Conservation (phyloP, 805 yeast genomes). For the Wickerhamiella cacticola region DNA sequence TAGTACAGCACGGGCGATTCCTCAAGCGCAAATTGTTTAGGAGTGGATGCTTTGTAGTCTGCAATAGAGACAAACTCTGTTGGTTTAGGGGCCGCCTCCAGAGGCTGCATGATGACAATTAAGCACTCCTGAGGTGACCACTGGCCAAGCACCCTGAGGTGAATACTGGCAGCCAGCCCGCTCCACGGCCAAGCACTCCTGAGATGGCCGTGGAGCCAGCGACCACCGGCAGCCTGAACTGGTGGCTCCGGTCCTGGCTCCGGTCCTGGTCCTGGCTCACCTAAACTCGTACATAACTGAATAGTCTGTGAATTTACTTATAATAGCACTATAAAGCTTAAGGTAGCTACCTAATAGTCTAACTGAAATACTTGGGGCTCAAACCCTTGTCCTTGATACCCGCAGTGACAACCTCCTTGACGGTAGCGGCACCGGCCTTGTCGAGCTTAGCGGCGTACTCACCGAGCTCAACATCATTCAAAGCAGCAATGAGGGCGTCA, state of each 20-base stretch:
- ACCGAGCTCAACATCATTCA: slow-evolving; percentile 68
- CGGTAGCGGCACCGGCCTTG: slow-evolving; percentile 40
- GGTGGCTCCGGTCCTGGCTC: too few relatives aligned
- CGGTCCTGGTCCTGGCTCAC: too few relatives aligned
- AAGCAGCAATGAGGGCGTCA: slow-evolving; percentile 61
- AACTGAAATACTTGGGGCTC: slow-evolving; percentile 25
- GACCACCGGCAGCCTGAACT: too few relatives aligned
- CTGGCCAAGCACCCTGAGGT: too few relatives aligned
- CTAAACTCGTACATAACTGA: too few relatives aligned
- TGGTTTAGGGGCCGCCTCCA: slow-evolving; percentile 15
- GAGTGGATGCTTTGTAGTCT: slow-evolving; percentile 27
- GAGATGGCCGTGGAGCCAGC: too few relatives aligned
- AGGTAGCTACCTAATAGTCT: slow-evolving; percentile 8
- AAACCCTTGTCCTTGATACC: slow-evolving; percentile 20
- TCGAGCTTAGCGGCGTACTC: slow-evolving; percentile 57
- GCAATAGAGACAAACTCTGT: slow-evolving; percentile 23
- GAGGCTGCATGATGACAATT: slow-evolving; percentile 14
- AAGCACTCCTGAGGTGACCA: too few relatives aligned
- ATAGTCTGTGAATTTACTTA: too few relatives aligned
- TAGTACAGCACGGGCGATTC: slow-evolving; percentile 26
- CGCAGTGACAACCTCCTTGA: slow-evolving; percentile 30
- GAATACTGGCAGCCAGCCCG: too few relatives aligned
- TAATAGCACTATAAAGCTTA: too few relatives aligned
- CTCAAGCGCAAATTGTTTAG: slow-evolving; percentile 27
- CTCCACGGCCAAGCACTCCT: too few relatives aligned